Base-by-base conservation (phyloP, 257 asterid species). In the Avicennia marina region DNA sequence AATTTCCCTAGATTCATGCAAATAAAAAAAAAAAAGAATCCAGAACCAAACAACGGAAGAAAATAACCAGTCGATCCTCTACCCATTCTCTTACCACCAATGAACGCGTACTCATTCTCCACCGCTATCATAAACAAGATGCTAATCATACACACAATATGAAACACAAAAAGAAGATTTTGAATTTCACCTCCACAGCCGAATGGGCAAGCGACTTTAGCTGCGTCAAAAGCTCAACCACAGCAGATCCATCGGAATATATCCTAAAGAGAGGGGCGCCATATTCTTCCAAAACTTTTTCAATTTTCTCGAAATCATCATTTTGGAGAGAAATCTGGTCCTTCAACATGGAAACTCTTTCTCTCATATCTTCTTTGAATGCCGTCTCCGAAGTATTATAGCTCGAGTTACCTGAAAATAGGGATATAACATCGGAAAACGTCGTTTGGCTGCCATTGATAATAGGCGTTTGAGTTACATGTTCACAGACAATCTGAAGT, bases 241-340 rank as follows among this genome's bases (percentile, higher is more conserved):
- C 71, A 10, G 95, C 89, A 58, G 81, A 67, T 17, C 90, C 94
- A 81, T 79, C 73, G 9, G 69, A 11, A 52, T 81, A 80, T 10
- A 48, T 75, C 68, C 77, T 54, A 27, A 91, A 88, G 63, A 88
- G 78, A 29, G 65, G 49, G 26, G 26, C 72, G 15, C 97, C 94
- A 11, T 48, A 58, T 57, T 69, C 81, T 34, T 81, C 79, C 68
- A 88, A 68, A 56, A 86, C 74, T 20, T 47, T 62, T 67, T 54
- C 81, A 45, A 81, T 50, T 32, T 62, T 68, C 55, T 58, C 82
- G 41, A 53, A 54, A 46, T 81, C 84, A 2, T 62, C 66, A 10
- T 68, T 22, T 11, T 56, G 68, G 4, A 40, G 15, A 67, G 78
- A 45, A 60, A 91, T 61, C 69, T 76, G 83, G 11, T 83, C 63